These are phyloP conservation scores for Petunia secreta DNA, from an alignment of 257 asterid species.

Conservation along the genomic window DNA sequence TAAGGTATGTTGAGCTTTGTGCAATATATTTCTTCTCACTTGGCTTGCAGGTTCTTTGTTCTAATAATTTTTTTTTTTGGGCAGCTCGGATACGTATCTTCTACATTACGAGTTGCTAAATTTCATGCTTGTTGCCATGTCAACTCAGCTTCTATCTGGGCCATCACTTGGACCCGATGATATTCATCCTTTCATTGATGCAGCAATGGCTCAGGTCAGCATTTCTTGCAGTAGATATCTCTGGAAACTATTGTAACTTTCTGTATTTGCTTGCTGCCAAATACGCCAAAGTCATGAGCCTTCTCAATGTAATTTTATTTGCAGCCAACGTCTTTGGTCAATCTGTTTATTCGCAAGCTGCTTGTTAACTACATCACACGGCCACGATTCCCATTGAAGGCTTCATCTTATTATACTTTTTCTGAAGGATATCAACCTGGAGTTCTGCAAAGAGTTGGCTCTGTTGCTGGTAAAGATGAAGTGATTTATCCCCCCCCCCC, in stretches of 20 bases:
- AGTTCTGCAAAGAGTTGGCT: constrained; percentile 85
- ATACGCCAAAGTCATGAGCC: constrained; percentile 7
- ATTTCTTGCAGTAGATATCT: background rate
- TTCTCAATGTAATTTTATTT: constrained; percentile 21
- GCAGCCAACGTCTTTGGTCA: constrained; percentile 80
- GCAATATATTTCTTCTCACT: constrained; percentile 19
- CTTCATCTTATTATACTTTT: constrained; percentile 58
- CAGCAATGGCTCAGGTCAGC: constrained; percentile 82
- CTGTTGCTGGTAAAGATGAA: constrained; percentile 80
- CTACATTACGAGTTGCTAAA: constrained; percentile 85
- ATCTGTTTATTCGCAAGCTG: constrained; percentile 63
- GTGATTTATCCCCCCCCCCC: background rate
- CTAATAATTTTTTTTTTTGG: constrained; percentile 29
- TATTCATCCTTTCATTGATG: constrained; percentile 85
- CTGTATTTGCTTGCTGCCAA: background rate
- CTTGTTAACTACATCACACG: constrained; percentile 73
- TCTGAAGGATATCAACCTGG: constrained; percentile 77
- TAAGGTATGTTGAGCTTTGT: constrained; percentile 61
- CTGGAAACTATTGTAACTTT: background rate
- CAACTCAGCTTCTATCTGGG: constrained; percentile 95
- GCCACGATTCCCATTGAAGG: constrained; percentile 55
- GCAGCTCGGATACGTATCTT: constrained; percentile 70
- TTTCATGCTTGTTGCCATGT: constrained; percentile 74
- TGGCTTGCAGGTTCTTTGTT: constrained; percentile 35
- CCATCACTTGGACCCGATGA: constrained; percentile 91